A percentile compares a stretch with the other conserved stretches of the same genome.
Conservation (phyloP, 495 filamentous ascomycete species). For the Daldinia grandis region DNA sequence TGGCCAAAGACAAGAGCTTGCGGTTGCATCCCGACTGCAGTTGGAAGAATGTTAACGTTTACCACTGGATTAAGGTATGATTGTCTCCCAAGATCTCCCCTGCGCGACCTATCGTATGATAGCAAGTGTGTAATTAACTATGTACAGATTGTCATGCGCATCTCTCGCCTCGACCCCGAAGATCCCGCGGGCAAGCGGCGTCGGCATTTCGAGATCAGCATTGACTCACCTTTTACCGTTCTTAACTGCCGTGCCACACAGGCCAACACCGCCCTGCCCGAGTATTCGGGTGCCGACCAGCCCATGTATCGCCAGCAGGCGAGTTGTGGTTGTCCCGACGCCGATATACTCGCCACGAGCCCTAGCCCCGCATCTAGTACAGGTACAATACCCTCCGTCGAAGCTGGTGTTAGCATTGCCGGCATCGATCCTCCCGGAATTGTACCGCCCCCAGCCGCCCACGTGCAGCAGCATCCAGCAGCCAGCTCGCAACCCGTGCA, state of each 20-base stretch:
- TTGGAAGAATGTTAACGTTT: constrained; percentile 94
- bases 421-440: constrained; percentile 22
- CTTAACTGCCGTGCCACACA: constrained; percentile 93
- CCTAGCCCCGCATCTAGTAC: constrained; percentile 48
- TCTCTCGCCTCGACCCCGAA: constrained; percentile 83
- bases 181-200: constrained; percentile 80
- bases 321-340: constrained; percentile 82
- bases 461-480: constrained; percentile 37
- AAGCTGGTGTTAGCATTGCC: constrained; percentile 9
- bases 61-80: constrained; percentile 98
- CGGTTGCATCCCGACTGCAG: constrained; percentile 93
- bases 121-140: constrained; percentile 39
- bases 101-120: not conserved
- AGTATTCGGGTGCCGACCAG: constrained; percentile 72
- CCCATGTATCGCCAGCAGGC: constrained; percentile 55
- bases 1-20: constrained; percentile 78
- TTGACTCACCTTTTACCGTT: constrained; percentile 96
- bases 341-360: constrained; percentile 57
- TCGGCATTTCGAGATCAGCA: constrained; percentile 97
- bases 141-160: constrained; percentile 89
- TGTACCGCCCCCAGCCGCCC: constrained; percentile 32
- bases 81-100: not conserved
- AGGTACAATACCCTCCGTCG: constrained; percentile 39
- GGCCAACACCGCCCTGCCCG: constrained; percentile 87
- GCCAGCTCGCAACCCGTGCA: constrained; percentile 42